phyloP scores from a whole-genome alignment of 2,329 filamentous ascomycete species.

The Akanthomyces uredinophilus region DNA sequence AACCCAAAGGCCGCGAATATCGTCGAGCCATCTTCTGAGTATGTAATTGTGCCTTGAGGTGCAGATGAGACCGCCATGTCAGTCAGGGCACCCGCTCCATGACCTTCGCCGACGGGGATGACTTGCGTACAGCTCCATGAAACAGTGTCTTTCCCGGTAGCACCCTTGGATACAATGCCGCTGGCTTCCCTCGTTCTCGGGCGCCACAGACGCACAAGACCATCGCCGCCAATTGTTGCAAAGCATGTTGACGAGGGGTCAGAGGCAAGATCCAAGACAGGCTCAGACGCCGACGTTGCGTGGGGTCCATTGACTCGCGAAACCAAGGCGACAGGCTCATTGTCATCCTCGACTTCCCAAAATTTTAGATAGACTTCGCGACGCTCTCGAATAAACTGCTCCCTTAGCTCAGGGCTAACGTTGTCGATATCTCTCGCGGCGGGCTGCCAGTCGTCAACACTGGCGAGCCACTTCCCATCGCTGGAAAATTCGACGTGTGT shows the following conservation, averaged over 20 bases:
- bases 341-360: constrained; percentile 63
- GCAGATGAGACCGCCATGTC: constrained; percentile 23
- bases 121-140: constrained; percentile 69
- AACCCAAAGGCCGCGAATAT: constrained; percentile 63
- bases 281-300: constrained; percentile 47
- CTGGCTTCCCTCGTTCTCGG: constrained; percentile 64
- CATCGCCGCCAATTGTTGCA: constrained; percentile 79
- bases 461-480: constrained; percentile 86
- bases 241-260: constrained; percentile 68
- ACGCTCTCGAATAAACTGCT: constrained; percentile 45
- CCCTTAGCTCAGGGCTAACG: constrained; percentile 30
- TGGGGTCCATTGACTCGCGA: constrained; percentile 84
- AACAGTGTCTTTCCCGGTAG: constrained; percentile 53
- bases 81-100: constrained; percentile 37
- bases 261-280: constrained; percentile 67
- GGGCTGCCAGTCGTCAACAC: constrained; percentile 85
- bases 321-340: constrained; percentile 65
- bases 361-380: constrained; percentile 84
- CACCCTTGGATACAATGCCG: constrained; percentile 59
- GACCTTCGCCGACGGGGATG: constrained; percentile 47
- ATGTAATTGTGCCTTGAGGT: constrained; percentile 61
- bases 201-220: constrained; percentile 74
- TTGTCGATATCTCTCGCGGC: constrained; percentile 60
- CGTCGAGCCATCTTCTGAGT: constrained; percentile 79
- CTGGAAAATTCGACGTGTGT: constrained; percentile 68